Percentiles rank a stretch among this genome's conserved stretches.
Conservation (phyloP, 345 rosid species). For the Salix suchowensis region DNA sequence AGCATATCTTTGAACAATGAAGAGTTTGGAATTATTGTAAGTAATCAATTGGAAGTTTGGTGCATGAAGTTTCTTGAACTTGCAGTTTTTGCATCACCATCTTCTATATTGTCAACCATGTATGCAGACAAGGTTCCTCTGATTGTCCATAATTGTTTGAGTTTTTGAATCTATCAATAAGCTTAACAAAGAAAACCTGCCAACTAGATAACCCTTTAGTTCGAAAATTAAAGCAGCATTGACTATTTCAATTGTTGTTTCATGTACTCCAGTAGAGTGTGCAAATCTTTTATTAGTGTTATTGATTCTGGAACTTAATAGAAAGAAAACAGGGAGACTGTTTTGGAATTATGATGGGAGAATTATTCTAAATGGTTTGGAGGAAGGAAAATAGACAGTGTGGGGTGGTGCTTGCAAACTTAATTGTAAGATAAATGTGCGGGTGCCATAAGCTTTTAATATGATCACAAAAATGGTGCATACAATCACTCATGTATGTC, state of each 20-base stretch:
- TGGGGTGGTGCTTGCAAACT: not conserved
- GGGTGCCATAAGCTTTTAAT: not conserved
- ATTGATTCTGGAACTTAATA: not conserved
- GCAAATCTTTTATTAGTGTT: not conserved
- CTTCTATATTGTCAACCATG: not conserved
- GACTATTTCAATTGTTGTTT: not conserved
- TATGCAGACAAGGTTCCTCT: not conserved
- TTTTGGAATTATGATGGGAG: not conserved
- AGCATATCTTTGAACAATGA: constrained; percentile 20
- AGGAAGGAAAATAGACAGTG: not conserved
- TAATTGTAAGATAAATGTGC: not conserved
- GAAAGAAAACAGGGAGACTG: not conserved
- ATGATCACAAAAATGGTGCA: not conserved
- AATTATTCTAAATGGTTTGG: not conserved
- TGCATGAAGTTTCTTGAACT: not conserved
- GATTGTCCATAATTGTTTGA: not conserved
- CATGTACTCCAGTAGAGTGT: not conserved
- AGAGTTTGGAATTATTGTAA: constrained; percentile 23
- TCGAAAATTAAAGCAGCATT: not conserved
- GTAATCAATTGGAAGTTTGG: constrained; percentile 7
- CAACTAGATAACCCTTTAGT: not conserved
- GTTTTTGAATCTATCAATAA: not conserved
- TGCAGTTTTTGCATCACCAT: not conserved
- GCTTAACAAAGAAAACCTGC: not conserved
- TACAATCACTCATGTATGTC: not conserved